Conservation (phyloP, 2,329 filamentous ascomycete genomes). For the Paecilomyces formosus region DNA sequence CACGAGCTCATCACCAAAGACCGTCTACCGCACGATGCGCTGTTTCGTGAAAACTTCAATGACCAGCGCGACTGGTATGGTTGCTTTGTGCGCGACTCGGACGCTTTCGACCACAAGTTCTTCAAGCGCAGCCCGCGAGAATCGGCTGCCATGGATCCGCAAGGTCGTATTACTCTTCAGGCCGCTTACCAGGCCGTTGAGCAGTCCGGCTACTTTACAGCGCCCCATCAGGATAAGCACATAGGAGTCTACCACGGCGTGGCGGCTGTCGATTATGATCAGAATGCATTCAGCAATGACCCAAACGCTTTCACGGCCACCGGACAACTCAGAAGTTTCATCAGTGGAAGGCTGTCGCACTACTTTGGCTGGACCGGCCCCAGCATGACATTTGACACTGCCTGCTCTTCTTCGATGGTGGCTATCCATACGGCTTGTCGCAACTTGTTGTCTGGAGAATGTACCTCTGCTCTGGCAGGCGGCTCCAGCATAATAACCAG, state of each 20-base stretch:
- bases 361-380: background rate
- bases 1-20: slow-evolving; percentile 17
- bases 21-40: slow-evolving; percentile 14
- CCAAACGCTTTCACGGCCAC: slow-evolving; percentile 30
- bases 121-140: slow-evolving; percentile 23
- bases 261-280: slow-evolving; percentile 32
- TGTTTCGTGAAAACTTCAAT: slow-evolving; percentile 11
- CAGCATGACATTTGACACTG: background rate
- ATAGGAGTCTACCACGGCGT: slow-evolving; percentile 35
- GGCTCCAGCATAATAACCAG: background rate
- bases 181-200: slow-evolving; percentile 25
- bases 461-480: background rate
- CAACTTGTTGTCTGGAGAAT: background rate
- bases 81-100: slow-evolving; percentile 11
- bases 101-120: slow-evolving; percentile 26
- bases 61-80: slow-evolving; percentile 9
- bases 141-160: slow-evolving; percentile 19
- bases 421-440: background rate
- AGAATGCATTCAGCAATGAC: slow-evolving; percentile 31
- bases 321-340: slow-evolving; percentile 17
- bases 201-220: slow-evolving; percentile 20
- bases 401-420: background rate
- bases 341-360: slow-evolving; percentile 12
- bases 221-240: slow-evolving; percentile 3
- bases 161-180: slow-evolving; percentile 21